Conservation (phyloP, 1,284 basidiomycete genomes). For the Omphalotus olearius region DNA sequence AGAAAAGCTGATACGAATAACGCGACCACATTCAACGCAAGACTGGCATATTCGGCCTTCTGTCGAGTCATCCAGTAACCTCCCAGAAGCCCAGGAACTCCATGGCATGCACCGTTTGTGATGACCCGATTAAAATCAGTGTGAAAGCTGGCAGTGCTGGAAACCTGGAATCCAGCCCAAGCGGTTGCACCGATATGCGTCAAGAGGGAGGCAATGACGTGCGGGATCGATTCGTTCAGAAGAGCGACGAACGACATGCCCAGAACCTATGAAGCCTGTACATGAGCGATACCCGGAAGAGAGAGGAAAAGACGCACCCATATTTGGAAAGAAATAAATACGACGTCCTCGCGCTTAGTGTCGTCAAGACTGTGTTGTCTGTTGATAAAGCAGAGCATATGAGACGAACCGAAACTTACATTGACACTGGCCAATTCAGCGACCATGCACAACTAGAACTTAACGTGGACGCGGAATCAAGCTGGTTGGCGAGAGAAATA, state of each 20-base stretch:
- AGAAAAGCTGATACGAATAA: conserved; percentile 58
- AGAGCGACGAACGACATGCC: conserved; percentile 76
- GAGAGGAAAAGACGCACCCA: conserved; percentile 43
- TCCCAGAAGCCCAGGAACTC: conserved; percentile 45
- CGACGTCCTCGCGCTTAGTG: conserved; percentile 72
- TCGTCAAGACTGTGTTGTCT: conserved; percentile 48
- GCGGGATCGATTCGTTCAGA: conserved; percentile 78
- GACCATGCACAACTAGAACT: conserved; percentile 47
- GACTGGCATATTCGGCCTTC: conserved; percentile 56
- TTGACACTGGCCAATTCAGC: conserved; percentile 62
- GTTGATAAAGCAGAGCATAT: not conserved
- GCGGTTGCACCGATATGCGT: conserved; percentile 69
- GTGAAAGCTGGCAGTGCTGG: conserved; percentile 53
- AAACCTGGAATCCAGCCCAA: conserved; percentile 68
- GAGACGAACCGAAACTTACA: conserved; percentile 36
- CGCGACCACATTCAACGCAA: conserved; percentile 59
- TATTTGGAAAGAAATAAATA: conserved; percentile 73
- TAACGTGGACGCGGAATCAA: conserved; percentile 29
- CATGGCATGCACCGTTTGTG: conserved; percentile 59
- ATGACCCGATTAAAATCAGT: conserved; percentile 51
- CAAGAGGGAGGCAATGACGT: conserved; percentile 65
- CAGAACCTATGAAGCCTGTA: conserved; percentile 24
- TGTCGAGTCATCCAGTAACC: conserved; percentile 56
- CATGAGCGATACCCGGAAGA: not conserved
- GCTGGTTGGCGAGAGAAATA: conserved; percentile 30